Conservation (phyloP, 371 early-diverging fungal genomes). For the Mucor irregularis region DNA sequence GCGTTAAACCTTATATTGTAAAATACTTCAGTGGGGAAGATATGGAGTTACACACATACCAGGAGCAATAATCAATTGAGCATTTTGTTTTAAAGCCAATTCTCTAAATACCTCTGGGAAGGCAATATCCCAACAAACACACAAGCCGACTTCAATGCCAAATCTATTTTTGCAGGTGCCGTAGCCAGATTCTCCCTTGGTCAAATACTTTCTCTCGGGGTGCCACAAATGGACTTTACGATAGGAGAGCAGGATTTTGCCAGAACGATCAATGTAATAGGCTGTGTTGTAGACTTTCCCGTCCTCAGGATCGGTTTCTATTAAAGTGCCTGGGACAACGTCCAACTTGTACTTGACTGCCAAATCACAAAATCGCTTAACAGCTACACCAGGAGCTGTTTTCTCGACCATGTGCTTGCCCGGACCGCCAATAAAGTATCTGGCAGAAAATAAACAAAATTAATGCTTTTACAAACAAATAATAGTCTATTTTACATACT, state of each 20-base stretch:
- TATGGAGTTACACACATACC: no score
- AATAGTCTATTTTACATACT: constrained; percentile 17
- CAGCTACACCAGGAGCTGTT: not conserved
- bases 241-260: constrained; percentile 32
- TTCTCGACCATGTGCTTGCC: constrained; percentile 7
- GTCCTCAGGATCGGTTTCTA: constrained; percentile 29
- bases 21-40: no score
- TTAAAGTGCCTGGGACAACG: constrained; percentile 37
- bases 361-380: constrained; percentile 12
- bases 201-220: constrained; percentile 30
- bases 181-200: constrained; percentile 15
- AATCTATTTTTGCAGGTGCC: constrained; percentile 32
- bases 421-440: constrained; percentile 25
- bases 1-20: no score
- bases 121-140: constrained; percentile 39
- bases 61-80: constrained; percentile 39
- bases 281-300: constrained; percentile 28
- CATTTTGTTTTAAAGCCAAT: constrained; percentile 28
- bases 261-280: constrained; percentile 38
- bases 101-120: constrained; percentile 38
- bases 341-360: constrained; percentile 32
- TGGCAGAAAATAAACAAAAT: no score
- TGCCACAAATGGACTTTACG: constrained; percentile 44
- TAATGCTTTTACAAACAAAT: no score
- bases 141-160: constrained; percentile 36